A percentile compares a stretch with the other conserved stretches of the same genome.
phyloP scores from a whole-genome alignment of 768 basidiomycete species.

The Daedaleopsis sinensis region DNA sequence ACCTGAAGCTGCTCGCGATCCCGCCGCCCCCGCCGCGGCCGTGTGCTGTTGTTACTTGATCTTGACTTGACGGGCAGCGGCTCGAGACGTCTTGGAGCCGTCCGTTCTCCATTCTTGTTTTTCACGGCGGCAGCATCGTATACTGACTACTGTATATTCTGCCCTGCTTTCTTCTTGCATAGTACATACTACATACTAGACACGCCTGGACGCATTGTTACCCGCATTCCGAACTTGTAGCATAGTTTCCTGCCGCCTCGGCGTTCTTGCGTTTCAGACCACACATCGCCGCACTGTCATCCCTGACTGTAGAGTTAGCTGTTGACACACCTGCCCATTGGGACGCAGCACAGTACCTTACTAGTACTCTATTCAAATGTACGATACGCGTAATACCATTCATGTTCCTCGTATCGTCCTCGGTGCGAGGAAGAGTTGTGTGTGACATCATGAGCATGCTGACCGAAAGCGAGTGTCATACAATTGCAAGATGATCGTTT shows the following conservation, averaged over 20 bases:
- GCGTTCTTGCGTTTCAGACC: neutral
- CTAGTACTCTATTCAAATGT: neutral
- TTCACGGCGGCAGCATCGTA: too few relatives aligned
- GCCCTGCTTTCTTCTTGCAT: neutral
- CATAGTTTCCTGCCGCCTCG: neutral
- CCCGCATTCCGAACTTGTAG: neutral
- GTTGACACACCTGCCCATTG: neutral
- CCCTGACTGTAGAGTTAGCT: neutral
- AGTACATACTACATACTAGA: neutral
- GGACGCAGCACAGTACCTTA: neutral
- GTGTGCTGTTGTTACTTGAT: too few relatives aligned
- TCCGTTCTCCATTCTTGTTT: too few relatives aligned
- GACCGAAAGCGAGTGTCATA: neutral
- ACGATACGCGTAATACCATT: neutral
- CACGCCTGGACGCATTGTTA: neutral
- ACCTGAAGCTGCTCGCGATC: too few relatives aligned
- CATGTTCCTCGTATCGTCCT: neutral
- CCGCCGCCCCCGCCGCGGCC: too few relatives aligned
- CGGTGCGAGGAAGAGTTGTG: too few relatives aligned
- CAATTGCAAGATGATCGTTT: neutral
- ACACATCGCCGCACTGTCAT: neutral
- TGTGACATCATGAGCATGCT: too few relatives aligned
- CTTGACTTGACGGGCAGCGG: too few relatives aligned
- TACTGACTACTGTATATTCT: too few relatives aligned
- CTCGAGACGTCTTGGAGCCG: too few relatives aligned